phyloP scores from a whole-genome alignment of 306 rosid genomes.

The Rosa chinensis region DNA sequence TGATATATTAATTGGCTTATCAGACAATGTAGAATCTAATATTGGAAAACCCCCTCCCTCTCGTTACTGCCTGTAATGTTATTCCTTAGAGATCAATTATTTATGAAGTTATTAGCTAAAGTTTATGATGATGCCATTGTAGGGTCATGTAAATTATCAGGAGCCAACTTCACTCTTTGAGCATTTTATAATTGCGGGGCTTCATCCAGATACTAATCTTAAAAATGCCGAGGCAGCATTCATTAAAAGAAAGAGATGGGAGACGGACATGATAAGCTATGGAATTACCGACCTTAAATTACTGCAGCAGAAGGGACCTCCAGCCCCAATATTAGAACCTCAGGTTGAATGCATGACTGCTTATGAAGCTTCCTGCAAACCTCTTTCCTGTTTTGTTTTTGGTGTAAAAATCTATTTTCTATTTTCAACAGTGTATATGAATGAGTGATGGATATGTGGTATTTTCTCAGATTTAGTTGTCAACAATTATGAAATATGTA shows the following conservation, averaged over 20 bases:
- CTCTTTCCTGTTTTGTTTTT: not conserved
- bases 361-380: conserved; percentile 2
- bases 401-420: not conserved
- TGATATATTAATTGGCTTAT: not conserved
- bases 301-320: conserved; percentile 50
- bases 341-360: conserved; percentile 58
- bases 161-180: conserved; percentile 90
- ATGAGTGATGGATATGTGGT: not conserved
- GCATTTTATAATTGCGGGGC: conserved; percentile 89
- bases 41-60: not conserved
- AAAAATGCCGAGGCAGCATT: conserved; percentile 64
- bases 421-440: not conserved
- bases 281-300: conserved; percentile 43
- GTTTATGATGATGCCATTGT: conserved; percentile 40
- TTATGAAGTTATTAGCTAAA: conserved; percentile 17
- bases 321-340: conserved; percentile 72
- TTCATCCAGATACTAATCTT: conserved; percentile 82
- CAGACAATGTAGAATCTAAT: not conserved
- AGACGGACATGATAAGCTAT: conserved; percentile 48
- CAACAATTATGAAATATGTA: not conserved
- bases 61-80: not conserved
- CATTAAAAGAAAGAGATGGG: conserved; percentile 73
- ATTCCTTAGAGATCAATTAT: not conserved
- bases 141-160: conserved; percentile 59
- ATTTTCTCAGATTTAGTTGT: not conserved